These are phyloP conservation scores for Acanthamoeba lenticulata DNA, from an alignment of 208 protist genomes.

Conservation along the genomic window DNA sequence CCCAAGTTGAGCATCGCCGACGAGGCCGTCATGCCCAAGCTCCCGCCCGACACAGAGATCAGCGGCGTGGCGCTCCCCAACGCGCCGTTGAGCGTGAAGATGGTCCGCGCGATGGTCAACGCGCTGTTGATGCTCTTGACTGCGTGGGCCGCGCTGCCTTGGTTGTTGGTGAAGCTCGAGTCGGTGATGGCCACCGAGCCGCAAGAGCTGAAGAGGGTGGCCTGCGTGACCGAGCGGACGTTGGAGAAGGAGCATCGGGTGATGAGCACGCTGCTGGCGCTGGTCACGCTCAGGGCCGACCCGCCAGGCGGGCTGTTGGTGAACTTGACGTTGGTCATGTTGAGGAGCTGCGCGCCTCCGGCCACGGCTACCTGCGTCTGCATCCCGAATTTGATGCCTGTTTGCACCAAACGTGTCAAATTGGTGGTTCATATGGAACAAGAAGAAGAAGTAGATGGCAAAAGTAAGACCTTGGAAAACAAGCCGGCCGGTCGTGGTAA, in stretches of 20 bases:
- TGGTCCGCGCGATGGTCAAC: neutral
- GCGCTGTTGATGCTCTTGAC: neutral
- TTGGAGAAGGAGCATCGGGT: neutral
- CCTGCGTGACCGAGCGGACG: too few species aligned
- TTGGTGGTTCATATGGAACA: too few species aligned
- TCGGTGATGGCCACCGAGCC: neutral
- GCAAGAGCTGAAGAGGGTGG: neutral
- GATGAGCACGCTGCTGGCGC: neutral
- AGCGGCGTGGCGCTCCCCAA: neutral
- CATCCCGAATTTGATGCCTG: neutral
- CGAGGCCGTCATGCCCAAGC: neutral
- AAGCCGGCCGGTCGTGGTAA: too few species aligned
- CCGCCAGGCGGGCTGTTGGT: too few species aligned
- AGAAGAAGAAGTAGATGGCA: too few species aligned
- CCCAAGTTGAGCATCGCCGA: neutral
- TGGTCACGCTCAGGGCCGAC: neutral
- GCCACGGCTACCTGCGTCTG: neutral
- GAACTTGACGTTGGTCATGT: neutral
- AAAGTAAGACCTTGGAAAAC: too few species aligned
- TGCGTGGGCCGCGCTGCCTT: neutral
- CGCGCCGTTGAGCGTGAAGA: neutral
- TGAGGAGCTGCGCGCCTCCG: neutral
- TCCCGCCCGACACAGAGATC: neutral
- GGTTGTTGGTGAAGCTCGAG: neutral
- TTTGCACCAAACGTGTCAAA: too few species aligned